These are phyloP conservation scores for Zoysia matrella DNA, from an alignment of 202 grass and related monocot species.

Conservation along the genomic window DNA sequence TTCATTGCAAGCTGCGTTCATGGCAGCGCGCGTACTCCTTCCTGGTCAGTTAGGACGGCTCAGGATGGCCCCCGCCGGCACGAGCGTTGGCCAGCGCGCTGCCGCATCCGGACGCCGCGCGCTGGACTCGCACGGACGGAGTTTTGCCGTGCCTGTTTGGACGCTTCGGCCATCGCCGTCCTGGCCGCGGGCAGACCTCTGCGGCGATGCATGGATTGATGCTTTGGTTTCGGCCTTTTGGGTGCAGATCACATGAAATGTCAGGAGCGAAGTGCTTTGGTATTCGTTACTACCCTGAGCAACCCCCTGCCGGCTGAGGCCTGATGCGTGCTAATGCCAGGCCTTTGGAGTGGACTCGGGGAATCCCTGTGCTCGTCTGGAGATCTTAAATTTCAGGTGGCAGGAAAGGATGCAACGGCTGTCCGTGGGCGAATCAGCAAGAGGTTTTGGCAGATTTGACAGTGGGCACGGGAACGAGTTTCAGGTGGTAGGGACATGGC, in stretches of 20 bases:
- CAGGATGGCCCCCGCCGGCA: slow-evolving; percentile 2
- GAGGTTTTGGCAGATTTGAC: neutral
- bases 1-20: neutral
- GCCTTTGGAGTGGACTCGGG: neutral
- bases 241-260: neutral
- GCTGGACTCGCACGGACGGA: neutral
- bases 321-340: neutral
- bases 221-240: too few relatives aligned
- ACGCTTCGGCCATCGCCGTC: neutral
- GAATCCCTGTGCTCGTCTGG: neutral
- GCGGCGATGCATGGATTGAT: neutral
- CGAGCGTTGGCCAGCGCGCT: neutral
- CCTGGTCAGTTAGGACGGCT: neutral
- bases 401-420: neutral
- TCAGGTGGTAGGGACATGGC: slow-evolving; percentile 23
- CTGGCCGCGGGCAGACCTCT: neutral
- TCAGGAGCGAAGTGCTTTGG: neutral
- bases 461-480: neutral
- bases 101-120: neutral
- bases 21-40: neutral
- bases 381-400: slow-evolving; percentile 27
- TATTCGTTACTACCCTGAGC: slow-evolving; percentile 2
- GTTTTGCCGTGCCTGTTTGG: slow-evolving; percentile 4
- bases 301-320: too few relatives aligned
- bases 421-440: neutral